Conservation (phyloP, 2,329 filamentous ascomycete genomes). For the Penicillium corylophilum region DNA sequence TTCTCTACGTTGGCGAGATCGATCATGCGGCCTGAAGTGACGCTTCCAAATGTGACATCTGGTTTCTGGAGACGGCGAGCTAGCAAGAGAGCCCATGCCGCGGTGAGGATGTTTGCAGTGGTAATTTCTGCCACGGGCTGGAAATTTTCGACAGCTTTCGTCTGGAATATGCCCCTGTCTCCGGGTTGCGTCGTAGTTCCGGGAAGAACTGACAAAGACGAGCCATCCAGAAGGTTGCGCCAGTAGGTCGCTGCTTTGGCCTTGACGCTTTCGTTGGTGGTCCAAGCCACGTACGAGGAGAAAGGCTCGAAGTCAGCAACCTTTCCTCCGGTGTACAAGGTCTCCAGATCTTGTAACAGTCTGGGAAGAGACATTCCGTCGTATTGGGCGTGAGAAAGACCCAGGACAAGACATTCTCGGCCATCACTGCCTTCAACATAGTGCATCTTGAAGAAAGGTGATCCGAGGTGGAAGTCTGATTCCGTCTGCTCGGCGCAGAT, state of each 20-base stretch:
- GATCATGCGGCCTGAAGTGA: slow-evolving; percentile 62
- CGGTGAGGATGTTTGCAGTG: slow-evolving; percentile 60
- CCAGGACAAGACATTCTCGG: slow-evolving; percentile 47
- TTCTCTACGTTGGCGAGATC: slow-evolving; percentile 53
- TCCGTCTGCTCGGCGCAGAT: slow-evolving; percentile 54
- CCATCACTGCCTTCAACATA: slow-evolving; percentile 41
- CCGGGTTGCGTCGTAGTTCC: slow-evolving; percentile 16
- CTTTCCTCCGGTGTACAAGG: slow-evolving; percentile 44
- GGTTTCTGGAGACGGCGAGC: slow-evolving; percentile 49
- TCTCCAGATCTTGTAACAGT: slow-evolving; percentile 58
- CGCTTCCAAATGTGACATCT: slow-evolving; percentile 63
- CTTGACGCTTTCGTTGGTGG: slow-evolving; percentile 30
- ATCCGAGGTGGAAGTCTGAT: slow-evolving; percentile 55
- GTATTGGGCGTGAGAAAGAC: slow-evolving; percentile 66
- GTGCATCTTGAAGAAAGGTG: slow-evolving; percentile 58
- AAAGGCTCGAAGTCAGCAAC: slow-evolving; percentile 40
- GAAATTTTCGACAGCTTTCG: slow-evolving; percentile 36
- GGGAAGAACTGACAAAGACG: slow-evolving; percentile 42
- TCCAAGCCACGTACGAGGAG: slow-evolving; percentile 39
- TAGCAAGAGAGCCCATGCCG: slow-evolving; percentile 62
- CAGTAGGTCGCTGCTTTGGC: slow-evolving; percentile 51
- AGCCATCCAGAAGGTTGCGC: slow-evolving; percentile 55
- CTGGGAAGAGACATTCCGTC: slow-evolving; percentile 64
- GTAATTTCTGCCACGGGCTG: slow-evolving; percentile 55
- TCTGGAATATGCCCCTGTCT: slow-evolving; percentile 27